phyloP scores from a whole-genome alignment of 2,329 filamentous ascomycete genomes.

The Aspergillus novofumigatus region DNA sequence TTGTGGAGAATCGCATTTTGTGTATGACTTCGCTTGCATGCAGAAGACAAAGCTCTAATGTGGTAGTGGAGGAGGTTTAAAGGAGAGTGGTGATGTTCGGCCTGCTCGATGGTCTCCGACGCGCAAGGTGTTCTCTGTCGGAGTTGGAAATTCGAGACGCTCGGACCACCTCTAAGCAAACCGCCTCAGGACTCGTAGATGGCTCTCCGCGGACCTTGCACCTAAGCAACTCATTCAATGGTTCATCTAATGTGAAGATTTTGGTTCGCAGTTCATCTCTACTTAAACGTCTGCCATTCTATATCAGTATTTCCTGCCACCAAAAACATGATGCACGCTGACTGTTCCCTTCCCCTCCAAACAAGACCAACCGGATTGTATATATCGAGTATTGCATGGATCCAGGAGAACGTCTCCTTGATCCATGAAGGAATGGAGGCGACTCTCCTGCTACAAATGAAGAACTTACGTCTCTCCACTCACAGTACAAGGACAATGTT shows the following conservation, averaged over 20 bases:
- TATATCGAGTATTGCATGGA: too few relatives aligned
- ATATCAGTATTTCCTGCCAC: too few relatives aligned
- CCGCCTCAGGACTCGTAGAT: background rate
- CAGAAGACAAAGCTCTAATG: background rate
- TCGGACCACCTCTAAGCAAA: constrained; percentile 29
- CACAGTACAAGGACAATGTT: too few relatives aligned
- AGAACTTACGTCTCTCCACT: too few relatives aligned
- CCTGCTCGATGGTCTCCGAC: constrained; percentile 14
- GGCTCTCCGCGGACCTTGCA: background rate
- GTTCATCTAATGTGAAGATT: background rate
- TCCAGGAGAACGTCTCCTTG: too few relatives aligned
- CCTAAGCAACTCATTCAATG: background rate
- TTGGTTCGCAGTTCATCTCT: too few relatives aligned
- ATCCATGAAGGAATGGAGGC: too few relatives aligned
- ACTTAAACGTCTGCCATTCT: too few relatives aligned
- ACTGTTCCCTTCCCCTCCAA: too few relatives aligned
- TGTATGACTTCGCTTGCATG: background rate
- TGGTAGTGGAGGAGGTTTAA: constrained; percentile 1
- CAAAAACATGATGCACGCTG: too few relatives aligned
- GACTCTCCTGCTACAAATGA: too few relatives aligned
- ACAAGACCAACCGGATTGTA: too few relatives aligned
- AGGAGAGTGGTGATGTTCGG: constrained; percentile 9
- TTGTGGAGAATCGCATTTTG: constrained; percentile 40
- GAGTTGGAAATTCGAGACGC: constrained; percentile 27
- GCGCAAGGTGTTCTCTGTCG: constrained; percentile 31